Base-by-base conservation (phyloP, 2,329 filamentous ascomycete species). In the Beauveria sp. region DNA sequence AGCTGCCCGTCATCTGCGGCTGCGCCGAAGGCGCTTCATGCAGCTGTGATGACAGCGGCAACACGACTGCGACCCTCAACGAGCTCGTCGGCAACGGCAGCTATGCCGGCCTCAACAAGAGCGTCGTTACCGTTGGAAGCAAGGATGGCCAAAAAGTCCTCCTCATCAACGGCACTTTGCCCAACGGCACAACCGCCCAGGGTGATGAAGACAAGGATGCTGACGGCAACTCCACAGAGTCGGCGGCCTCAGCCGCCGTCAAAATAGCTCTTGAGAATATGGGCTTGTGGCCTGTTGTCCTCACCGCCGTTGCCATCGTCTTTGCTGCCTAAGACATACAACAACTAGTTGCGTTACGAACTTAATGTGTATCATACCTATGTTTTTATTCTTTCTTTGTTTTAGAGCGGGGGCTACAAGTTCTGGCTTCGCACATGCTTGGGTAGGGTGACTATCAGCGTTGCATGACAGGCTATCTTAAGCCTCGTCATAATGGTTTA, bases 91-190 rank as follows among this genome's bases (percentile, higher is more conserved):
- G 87, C 59, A 82, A 88, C 69, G 86, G 85, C 44, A 84, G 79
- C 64, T 86, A 86, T 65, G 69, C 70, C 3, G 74, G 70, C 3
- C 75, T 89, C 57, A 87, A 91, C 75, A 79, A 84, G 67, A 79
- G 78, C 0, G 66, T 91, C 2, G 80, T 90, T 61, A 80, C 77
- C 14, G 81, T 92, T 1, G 83, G 80, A 2, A 62, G 74, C 79
- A 58, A 80, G 88, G 63, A 86, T 90, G 84, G 84, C 55, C 87
- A 80, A 1, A 74, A 74, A 64, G 87, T 83, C 1, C 80, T 94
- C 43, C 77, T 90, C 34, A 75, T 93, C 70, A 91, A 92, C 70
- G 90, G 90, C n/a, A 89, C 87, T 0, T 75, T 93, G 3, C 83
- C 86, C 34, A 88, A 89, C 66, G 84, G 84, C 54, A 89, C 86